Evolutionary conservation across 768 basidiomycete genomes (phyloP).

Genomic region (Cytidiella melzeri): DNA sequence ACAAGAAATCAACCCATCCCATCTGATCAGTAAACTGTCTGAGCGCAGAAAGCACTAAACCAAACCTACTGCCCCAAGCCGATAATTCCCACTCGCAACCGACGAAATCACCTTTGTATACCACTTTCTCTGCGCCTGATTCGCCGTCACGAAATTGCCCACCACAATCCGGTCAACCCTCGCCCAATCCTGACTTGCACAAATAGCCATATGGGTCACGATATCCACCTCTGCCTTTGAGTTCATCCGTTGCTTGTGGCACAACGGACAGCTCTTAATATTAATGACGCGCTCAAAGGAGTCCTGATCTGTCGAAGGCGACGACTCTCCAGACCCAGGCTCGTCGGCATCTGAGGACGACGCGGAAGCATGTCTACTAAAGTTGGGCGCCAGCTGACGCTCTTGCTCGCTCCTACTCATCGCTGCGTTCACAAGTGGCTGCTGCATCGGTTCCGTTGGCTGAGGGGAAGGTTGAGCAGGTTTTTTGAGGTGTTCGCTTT

Average conservation of each 20-base stretch:
- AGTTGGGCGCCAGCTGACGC: constrained; percentile 21
- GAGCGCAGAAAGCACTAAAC: background rate
- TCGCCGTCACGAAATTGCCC: constrained; percentile 89
- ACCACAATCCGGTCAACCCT: constrained; percentile 86
- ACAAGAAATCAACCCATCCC: no score
- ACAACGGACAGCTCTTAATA: constrained; percentile 89
- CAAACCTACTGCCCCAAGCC: constrained; percentile 75
- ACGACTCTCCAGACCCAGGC: constrained; percentile 9
- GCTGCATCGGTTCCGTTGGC: constrained; percentile 42
- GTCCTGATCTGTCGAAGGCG: constrained; percentile 9
- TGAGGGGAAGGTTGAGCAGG: constrained; percentile 21
- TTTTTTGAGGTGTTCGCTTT: constrained; percentile 9
- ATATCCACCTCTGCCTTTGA: constrained; percentile 91
- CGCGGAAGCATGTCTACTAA: constrained; percentile 29
- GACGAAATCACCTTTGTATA: constrained; percentile 87
- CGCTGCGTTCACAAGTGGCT: constrained; percentile 29
- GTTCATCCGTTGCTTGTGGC: constrained; percentile 81
- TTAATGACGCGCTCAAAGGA: constrained; percentile 81
- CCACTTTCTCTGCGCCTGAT: constrained; percentile 96
- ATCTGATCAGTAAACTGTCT: background rate
- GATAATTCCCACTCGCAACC: constrained; percentile 82
- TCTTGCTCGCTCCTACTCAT: constrained; percentile 2
- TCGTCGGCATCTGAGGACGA: constrained; percentile 38
- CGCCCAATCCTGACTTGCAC: constrained; percentile 90
- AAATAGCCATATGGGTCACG: constrained; percentile 94